Conservation (phyloP, 371 early-diverging fungal genomes). For the Blyttiomyces sp. region DNA sequence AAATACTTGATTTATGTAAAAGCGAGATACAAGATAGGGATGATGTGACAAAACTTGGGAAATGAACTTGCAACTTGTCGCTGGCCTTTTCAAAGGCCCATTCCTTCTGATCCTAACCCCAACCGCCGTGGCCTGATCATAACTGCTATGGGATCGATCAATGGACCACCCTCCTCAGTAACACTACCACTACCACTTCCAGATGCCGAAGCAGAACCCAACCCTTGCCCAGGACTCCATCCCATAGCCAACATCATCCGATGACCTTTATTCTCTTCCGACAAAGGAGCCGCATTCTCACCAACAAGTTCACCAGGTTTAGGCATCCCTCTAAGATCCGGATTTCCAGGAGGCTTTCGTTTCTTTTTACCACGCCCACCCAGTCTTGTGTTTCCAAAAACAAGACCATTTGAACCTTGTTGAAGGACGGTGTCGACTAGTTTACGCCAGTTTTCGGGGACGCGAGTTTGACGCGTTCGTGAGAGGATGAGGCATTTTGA, state of each 20-base stretch:
- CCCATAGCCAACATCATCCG: constrained; percentile 79
- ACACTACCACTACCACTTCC: no score
- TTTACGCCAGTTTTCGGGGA: background rate
- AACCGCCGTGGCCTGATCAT: constrained; percentile 11
- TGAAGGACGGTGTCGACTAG: background rate
- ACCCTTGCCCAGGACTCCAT: constrained; percentile 30
- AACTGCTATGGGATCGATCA: constrained; percentile 21
- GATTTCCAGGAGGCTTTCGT: constrained; percentile 12
- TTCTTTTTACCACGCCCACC: no score
- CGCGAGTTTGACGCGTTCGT: background rate
- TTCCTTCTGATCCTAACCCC: constrained; percentile 27
- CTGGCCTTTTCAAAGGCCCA: no score
- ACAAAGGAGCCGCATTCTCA: constrained; percentile 57
- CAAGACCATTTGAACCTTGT: background rate
- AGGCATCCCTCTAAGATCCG: constrained; percentile 14
- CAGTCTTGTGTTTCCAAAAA: no score
- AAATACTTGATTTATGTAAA: no score
- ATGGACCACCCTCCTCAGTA: background rate
- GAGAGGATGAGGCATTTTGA: background rate
- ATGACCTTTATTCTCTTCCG: constrained; percentile 69
- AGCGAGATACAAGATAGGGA: no score
- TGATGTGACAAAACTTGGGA: no score
- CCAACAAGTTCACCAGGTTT: constrained; percentile 64
- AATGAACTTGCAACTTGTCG: no score
- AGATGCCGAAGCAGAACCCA: constrained; percentile 6